These are phyloP conservation scores for Meripilus lineatus DNA, from an alignment of 1,284 basidiomycete species.

Conservation along the genomic window DNA sequence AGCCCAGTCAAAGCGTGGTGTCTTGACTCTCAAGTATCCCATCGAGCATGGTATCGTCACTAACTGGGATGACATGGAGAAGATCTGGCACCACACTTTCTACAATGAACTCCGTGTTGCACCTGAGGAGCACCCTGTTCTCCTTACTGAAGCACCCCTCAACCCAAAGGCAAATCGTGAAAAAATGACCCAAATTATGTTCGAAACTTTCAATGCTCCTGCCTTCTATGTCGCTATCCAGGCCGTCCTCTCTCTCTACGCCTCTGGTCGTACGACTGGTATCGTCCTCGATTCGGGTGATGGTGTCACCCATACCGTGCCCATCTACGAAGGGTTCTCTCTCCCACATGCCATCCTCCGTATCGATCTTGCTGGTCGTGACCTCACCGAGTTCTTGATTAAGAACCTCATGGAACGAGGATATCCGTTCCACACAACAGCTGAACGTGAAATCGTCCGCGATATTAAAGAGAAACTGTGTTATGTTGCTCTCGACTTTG, in stretches of 20 bases:
- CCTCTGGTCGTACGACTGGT: conserved; percentile 90
- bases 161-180: conserved; percentile 95
- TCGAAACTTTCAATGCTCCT: conserved; percentile 93
- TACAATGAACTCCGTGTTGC: conserved; percentile 84
- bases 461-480: conserved; percentile 99
- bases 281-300: conserved; percentile 94
- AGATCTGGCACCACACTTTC: conserved; percentile 92
- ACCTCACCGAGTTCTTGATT: conserved; percentile 89
- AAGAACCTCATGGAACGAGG: conserved; percentile 94
- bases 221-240: conserved; percentile 94
- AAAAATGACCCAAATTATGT: conserved; percentile 98
- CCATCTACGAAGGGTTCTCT: conserved; percentile 95
- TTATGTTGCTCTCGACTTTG: conserved; percentile 96
- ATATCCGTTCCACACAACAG: conserved; percentile 91
- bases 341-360: conserved; percentile 93
- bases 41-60: conserved; percentile 87
- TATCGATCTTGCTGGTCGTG: conserved; percentile 93
- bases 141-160: conserved; percentile 89
- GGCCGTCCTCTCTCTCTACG: conserved; percentile 89
- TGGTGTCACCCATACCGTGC: conserved; percentile 91
- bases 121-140: conserved; percentile 91
- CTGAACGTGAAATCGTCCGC: conserved; percentile 93
- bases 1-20: conserved; percentile 95
- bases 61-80: conserved; percentile 97
- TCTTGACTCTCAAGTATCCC: conserved; percentile 87